Evolutionary conservation across 306 rosid genomes (phyloP).

Genomic region (Lotus japonicus): DNA sequence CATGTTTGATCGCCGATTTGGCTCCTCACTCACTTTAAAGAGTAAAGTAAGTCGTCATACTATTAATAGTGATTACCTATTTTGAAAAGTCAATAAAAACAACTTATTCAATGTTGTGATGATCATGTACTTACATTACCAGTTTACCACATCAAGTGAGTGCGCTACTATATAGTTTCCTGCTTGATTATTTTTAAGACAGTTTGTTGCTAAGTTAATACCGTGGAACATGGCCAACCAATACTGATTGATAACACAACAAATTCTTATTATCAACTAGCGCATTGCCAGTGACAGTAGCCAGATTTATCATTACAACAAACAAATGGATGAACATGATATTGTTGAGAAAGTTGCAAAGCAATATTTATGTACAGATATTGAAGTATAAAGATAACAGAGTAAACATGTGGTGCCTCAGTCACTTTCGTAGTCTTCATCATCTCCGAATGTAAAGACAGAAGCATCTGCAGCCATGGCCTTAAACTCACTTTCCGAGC

Average conservation of each 20-base stretch:
- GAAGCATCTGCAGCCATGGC: slow-evolving; percentile 99
- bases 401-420: slow-evolving; percentile 21
- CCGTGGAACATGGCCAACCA: background rate
- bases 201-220: background rate
- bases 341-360: slow-evolving; percentile 25
- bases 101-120: too few species aligned
- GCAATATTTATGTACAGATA: slow-evolving; percentile 59
- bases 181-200: background rate
- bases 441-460: slow-evolving; percentile 91
- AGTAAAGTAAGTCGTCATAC: too few species aligned
- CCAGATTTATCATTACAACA: slow-evolving; percentile 25
- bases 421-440: slow-evolving; percentile 92
- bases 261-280: slow-evolving; percentile 3
- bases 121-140: too few species aligned
- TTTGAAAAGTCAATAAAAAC: too few species aligned
- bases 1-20: background rate
- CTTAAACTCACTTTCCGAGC: slow-evolving; percentile 86
- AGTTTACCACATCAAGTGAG: too few species aligned
- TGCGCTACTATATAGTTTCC: background rate
- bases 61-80: too few species aligned
- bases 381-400: background rate
- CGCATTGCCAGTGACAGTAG: slow-evolving; percentile 4
- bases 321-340: slow-evolving; percentile 28
- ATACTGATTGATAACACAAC: background rate
- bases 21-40: too few species aligned